Base-by-base conservation (phyloP, 306 rosid genomes). In the Prunus kanzakura region DNA sequence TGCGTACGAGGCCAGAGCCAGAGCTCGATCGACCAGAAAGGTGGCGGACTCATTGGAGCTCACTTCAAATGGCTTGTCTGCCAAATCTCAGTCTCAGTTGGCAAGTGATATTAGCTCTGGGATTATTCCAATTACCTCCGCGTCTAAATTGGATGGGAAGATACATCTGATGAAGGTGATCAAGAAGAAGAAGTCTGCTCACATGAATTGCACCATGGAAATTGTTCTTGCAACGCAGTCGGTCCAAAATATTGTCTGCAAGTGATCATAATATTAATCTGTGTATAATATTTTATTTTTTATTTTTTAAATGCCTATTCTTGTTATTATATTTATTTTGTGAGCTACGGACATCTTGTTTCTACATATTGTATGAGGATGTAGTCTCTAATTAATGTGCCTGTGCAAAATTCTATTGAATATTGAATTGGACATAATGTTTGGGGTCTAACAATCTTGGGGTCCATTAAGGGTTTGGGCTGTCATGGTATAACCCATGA, bases 131-230 rank as follows among this genome's bases (percentile, higher is more conserved):
- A 27, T 83, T 23, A 79, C 47, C 5, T 11, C 61, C 32, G 15
- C 19, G 6, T 74, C 81, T 16, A 69, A 60, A 71, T 22, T 83
- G 66, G 72, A 83, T 12, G 86, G 86, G 20, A 75, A 64, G 71
- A 55, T 79, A 12, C 80, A 50, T 8, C 25, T 83, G 25, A 9
- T 83, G 52, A 79, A 72, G 78, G 29, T 79, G 11, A 63, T 83
- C 71, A 75, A 75, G 78, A 83, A 75, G 75, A 70, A 71, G 67
- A 83, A 72, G 77, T 55, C 65, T 71, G 71, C 86, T n/a, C 64
- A 22, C 20, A 60, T 83, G 67, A 60, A 79, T 60, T 83, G 86
- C 67, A 70, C 68, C 65, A 49, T 83, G 81, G 75, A 75, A n/a
- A 45, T 83, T 72, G 22, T 55, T 25, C 46, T 83, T 11, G 52